phyloP scores from a whole-genome alignment of 768 basidiomycete genomes.

The Pleurotus tuoliensis region DNA sequence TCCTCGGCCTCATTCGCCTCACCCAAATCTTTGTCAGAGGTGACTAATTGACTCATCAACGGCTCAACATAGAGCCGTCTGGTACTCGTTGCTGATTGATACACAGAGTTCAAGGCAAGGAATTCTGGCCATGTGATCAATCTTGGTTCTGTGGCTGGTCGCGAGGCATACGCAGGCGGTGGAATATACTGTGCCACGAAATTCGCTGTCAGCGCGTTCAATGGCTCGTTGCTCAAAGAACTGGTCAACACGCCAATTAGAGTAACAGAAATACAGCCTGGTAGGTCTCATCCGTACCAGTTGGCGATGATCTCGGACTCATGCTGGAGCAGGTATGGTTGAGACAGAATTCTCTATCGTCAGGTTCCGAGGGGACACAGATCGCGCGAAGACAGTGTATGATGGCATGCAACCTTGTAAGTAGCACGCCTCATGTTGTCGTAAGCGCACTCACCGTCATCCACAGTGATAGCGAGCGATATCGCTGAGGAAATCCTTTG shows the following conservation, averaged over 20 bases:
- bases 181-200: conserved; percentile 93
- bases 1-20: conserved; percentile 79
- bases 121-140: conserved; percentile 90
- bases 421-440: conserved; percentile 22
- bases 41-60: conserved; percentile 19
- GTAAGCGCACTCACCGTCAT: conserved; percentile 8
- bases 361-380: conserved; percentile 82
- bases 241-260: conserved; percentile 91
- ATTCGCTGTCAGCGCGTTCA: conserved; percentile 83
- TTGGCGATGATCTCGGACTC: background rate
- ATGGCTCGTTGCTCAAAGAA: conserved; percentile 75
- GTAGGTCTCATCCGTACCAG: conserved; percentile 33
- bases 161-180: conserved; percentile 86
- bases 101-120: conserved; percentile 70
- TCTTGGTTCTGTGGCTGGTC: conserved; percentile 88
- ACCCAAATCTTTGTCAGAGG: conserved; percentile 73
- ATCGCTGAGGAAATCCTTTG: conserved; percentile 98
- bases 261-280: conserved; percentile 93
- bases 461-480: conserved; percentile 72
- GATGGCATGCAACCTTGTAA: conserved; percentile 81
- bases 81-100: background rate
- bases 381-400: conserved; percentile 86
- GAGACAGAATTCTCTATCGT: conserved; percentile 92
- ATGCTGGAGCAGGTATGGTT: conserved; percentile 57
- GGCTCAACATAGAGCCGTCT: background rate